These are phyloP conservation scores for Talaromyces thailandensis DNA, from an alignment of 495 filamentous ascomycete genomes.

Conservation along the genomic window DNA sequence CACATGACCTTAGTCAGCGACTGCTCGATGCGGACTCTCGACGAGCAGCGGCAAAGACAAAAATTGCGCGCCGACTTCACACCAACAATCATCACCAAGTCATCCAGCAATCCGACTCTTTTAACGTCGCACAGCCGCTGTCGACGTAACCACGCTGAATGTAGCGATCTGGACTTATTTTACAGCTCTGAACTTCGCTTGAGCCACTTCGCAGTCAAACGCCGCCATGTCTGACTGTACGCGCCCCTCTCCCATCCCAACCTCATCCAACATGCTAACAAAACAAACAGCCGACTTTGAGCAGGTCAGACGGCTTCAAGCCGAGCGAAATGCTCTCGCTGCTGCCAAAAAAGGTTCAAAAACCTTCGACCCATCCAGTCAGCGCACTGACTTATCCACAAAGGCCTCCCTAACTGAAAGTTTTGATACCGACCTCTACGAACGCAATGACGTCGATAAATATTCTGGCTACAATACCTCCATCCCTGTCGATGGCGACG, in stretches of 20 bases:
- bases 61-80: conserved; percentile 2
- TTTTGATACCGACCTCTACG: conserved; percentile 92
- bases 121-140: conserved; percentile 4
- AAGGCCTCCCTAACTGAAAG: conserved; percentile 92
- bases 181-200: conserved; percentile 2
- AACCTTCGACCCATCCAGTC: conserved; percentile 75
- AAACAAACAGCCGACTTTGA: conserved; percentile 62
- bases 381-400: conserved; percentile 82
- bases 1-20: conserved; percentile 5
- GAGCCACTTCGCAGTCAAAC: not conserved
- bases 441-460: conserved; percentile 67
- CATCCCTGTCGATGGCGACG: conserved; percentile 76
- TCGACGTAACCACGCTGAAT: conserved; percentile 5
- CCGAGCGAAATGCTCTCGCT: conserved; percentile 83
- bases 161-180: not conserved
- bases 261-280: conserved; percentile 16
- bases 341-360: conserved; percentile 78
- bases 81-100: not conserved
- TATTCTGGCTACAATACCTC: conserved; percentile 87
- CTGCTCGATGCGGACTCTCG: not conserved
- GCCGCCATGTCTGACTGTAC: conserved; percentile 54
- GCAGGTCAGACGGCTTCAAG: conserved; percentile 70
- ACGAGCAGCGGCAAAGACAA: conserved; percentile 1
- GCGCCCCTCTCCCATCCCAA: conserved; percentile 14
- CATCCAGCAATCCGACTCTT: not conserved